Evolutionary conservation across 1,284 basidiomycete genomes (phyloP), one percentile per base, ranked within the genome.

Genomic region (Ceratobasidium sp.): DNA sequence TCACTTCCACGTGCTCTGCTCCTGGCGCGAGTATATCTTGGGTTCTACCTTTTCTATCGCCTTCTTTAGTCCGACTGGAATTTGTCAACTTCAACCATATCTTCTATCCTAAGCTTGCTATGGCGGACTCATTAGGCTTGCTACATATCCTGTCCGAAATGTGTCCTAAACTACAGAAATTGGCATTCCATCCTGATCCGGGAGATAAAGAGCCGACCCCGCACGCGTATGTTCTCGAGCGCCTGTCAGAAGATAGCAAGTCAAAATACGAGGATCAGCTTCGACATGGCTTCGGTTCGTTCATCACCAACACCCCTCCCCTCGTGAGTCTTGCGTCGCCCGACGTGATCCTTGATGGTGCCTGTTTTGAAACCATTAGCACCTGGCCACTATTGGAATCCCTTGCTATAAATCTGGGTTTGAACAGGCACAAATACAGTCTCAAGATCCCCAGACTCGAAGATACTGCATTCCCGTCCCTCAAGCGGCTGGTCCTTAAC

Each of bases 1-100:
- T 62, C 13, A 40, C 38, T 15, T 62, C 33, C 9, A 62, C 59
- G 9, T 17, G n/a, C n/a, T 9, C 52, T 10, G 20, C 26, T 33
- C 10, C 1, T 17, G 1, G 4, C 7, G 17, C 59, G 38, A 20
- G 17, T 62, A 17, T 42, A 9, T 20, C 17, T 38, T 15, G 28
- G 33, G 59, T 62, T 38, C 13, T 62, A 20, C 59, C 59, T 42
- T 62, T 62, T 13, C 17, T 62, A 20, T 62, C 59, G 28, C 59
- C 59, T 6, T 62, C 59, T 20, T 20, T 62, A 62, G 3, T 15
- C 20, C 59, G 59, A 1, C 15, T 62, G 56, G 23, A 57, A 26
- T 57, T 57, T 33, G 26, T 17, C 26, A 28, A 10, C 56, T 6
- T 13, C 56, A 57, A 26, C 15, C 56, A 26, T 13, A 33, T 28